Conservation (phyloP, 139 green algal genomes). For the Yamagishiella unicocca region DNA sequence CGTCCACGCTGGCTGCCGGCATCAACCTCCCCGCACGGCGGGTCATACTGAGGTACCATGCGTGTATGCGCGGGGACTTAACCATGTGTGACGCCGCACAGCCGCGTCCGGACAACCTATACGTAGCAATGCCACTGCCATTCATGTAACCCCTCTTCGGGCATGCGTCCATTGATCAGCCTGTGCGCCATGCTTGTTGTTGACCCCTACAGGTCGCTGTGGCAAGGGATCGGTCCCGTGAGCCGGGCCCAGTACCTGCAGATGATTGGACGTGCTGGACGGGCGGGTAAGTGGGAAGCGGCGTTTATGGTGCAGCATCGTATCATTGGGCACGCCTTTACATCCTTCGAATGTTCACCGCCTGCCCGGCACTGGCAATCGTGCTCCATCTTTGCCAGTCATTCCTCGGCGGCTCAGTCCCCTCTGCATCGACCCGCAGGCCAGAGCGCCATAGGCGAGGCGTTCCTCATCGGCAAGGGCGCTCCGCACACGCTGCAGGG, state of each 20-base stretch:
- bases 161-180: too few species aligned
- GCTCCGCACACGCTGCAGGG: slow-evolving; percentile 18
- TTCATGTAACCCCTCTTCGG: too few species aligned
- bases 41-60: slow-evolving; percentile 77
- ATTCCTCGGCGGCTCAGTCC: too few species aligned
- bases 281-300: slow-evolving; percentile 53
- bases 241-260: slow-evolving; percentile 74
- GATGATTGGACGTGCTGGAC: slow-evolving; percentile 79
- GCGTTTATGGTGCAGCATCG: too few species aligned
- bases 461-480: slow-evolving; percentile 70
- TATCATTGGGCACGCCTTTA: background rate
- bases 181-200: too few species aligned
- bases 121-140: too few species aligned
- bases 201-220: slow-evolving; percentile 40
- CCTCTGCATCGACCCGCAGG: slow-evolving; percentile 57
- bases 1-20: slow-evolving; percentile 89
- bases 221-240: slow-evolving; percentile 56
- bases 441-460: slow-evolving; percentile 65
- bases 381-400: too few species aligned
- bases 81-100: too few species aligned
- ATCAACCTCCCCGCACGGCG: slow-evolving; percentile 88
- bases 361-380: too few species aligned
- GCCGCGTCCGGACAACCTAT: too few species aligned
- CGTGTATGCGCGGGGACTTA: too few species aligned
- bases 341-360: too few species aligned